Conservation (phyloP, 345 rosid genomes). For the Salix dunnii region DNA sequence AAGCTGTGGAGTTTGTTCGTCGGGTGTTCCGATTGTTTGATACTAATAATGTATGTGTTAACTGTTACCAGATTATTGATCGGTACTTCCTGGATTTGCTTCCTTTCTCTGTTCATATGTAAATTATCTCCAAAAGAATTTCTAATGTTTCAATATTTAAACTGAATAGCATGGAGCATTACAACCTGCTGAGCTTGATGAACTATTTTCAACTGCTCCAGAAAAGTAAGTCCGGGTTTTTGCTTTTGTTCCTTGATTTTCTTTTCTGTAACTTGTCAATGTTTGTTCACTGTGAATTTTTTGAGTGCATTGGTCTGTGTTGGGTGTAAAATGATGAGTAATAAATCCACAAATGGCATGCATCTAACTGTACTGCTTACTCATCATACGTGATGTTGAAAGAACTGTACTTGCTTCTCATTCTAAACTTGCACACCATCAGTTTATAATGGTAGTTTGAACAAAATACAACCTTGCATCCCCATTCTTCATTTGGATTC, state of each 20-base stretch:
- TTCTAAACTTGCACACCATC: too few species aligned
- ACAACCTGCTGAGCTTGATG: constrained; percentile 55
- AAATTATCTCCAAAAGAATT: background rate
- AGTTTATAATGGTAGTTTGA: too few species aligned
- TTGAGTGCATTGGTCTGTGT: background rate
- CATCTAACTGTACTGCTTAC: too few species aligned
- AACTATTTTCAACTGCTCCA: constrained; percentile 75
- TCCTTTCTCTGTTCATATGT: background rate
- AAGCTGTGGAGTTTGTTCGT: constrained; percentile 56
- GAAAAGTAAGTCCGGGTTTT: constrained; percentile 45
- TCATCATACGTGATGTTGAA: too few species aligned
- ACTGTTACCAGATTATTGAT: constrained; percentile 1
- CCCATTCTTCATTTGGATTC: too few species aligned
- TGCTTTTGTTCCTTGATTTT: constrained; percentile 1
- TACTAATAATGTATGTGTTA: constrained; percentile 57
- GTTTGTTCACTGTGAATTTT: background rate
- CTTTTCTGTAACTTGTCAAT: background rate
- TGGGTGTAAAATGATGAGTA: too few species aligned
- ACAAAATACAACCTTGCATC: too few species aligned
- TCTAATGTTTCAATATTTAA: constrained; percentile 24
- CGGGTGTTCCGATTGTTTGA: constrained; percentile 65
- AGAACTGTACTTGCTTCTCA: too few species aligned
- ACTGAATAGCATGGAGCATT: constrained; percentile 65
- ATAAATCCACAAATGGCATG: too few species aligned
- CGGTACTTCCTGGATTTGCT: background rate